These are phyloP conservation scores for Microascus cirrosus DNA, from an alignment of 2,329 filamentous ascomycete genomes.

Conservation along the genomic window DNA sequence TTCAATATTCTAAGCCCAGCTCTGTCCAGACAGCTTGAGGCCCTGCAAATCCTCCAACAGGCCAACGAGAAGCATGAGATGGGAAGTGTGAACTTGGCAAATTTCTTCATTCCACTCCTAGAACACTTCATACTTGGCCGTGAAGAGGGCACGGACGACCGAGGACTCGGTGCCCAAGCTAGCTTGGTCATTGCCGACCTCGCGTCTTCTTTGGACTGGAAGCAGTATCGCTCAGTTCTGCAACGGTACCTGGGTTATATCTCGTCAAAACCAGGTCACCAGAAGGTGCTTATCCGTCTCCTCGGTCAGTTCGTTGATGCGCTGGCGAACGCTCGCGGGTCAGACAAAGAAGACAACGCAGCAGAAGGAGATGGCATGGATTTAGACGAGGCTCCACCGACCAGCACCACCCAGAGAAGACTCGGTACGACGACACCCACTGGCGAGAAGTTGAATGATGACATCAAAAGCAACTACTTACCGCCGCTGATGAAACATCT, in stretches of 20 bases:
- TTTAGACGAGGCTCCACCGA: conserved; percentile 15
- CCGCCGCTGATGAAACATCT: conserved; percentile 75
- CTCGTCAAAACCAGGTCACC: conserved; percentile 65
- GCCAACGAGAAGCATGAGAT: conserved; percentile 56
- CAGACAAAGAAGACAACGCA: conserved; percentile 10
- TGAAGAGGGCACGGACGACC: conserved; percentile 61
- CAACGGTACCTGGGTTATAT: conserved; percentile 77
- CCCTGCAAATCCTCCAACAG: conserved; percentile 63
- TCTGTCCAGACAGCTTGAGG: conserved; percentile 72
- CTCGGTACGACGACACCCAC: conserved; percentile 58
- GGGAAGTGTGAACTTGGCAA: conserved; percentile 65
- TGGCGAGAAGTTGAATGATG: conserved; percentile 54
- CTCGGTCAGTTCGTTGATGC: conserved; percentile 74
- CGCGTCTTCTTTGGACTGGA: conserved; percentile 73
- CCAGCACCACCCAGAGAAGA: conserved; percentile 23
- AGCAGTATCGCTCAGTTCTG: conserved; percentile 76
- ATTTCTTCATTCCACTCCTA: conserved; percentile 81
- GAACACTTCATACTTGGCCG: conserved; percentile 91
- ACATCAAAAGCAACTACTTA: conserved; percentile 65
- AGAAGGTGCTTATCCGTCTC: conserved; percentile 77
- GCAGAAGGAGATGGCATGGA: conserved; percentile 26
- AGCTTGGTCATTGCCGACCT: conserved; percentile 69
- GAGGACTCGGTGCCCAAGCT: conserved; percentile 78
- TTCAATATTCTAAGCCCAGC: conserved; percentile 86
- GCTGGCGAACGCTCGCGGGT: conserved; percentile 39